phyloP scores from a whole-genome alignment of 192 early-diverging fungal species.

The Spinellus fusiger region DNA sequence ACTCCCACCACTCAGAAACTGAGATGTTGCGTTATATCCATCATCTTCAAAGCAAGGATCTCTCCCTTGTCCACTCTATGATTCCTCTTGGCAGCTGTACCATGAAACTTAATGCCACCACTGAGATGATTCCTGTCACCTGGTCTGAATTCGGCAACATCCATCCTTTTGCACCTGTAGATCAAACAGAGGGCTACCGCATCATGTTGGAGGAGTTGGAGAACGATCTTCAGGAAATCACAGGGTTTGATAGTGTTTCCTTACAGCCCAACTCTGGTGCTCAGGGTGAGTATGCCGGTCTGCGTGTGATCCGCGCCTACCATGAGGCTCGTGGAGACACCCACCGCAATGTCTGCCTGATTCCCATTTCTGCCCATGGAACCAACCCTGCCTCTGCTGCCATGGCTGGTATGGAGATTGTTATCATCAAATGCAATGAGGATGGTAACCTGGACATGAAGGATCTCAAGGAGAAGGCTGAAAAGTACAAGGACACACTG shows the following conservation, averaged over 20 bases:
- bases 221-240: constrained; percentile 82
- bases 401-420: constrained; percentile 94
- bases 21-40: constrained; percentile 97
- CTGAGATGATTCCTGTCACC: constrained; percentile 99
- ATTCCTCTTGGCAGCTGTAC: constrained; percentile 98
- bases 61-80: constrained; percentile 98
- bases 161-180: constrained; percentile 93
- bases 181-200: constrained; percentile 92
- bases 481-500: constrained; percentile 77
- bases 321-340: constrained; percentile 75
- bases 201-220: constrained; percentile 86
- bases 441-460: constrained; percentile 90
- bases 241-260: constrained; percentile 89
- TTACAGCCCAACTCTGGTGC: constrained; percentile 99
- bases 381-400: constrained; percentile 99
- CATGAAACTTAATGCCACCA: constrained; percentile 99
- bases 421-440: constrained; percentile 86
- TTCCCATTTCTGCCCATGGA: constrained; percentile 98
- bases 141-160: constrained; percentile 95
- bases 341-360: constrained; percentile 90
- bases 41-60: constrained; percentile 93
- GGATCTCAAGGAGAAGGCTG: constrained; percentile 86
- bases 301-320: constrained; percentile 92
- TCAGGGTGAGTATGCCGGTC: constrained; percentile 98
- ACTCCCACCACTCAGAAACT: constrained; percentile 95